Evolutionary conservation across 352 stramenopile species (phyloP).

Genomic region (Globisporangium nodosum): DNA sequence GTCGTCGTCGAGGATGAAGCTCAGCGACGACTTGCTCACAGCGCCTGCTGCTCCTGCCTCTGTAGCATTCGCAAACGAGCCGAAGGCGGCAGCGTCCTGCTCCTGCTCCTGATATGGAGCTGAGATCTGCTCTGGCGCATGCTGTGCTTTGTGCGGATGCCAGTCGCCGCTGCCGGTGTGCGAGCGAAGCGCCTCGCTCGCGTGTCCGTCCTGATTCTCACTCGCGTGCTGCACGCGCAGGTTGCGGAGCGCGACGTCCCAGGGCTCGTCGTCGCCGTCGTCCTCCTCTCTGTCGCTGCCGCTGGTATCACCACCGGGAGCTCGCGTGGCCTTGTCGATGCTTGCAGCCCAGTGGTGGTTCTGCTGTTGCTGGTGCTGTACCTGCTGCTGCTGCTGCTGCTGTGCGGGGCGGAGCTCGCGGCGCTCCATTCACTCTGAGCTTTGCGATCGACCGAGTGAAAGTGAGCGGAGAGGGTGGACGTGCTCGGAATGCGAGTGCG

Average conservation of each 20-base stretch:
- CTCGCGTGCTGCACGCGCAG: slow-evolving; percentile 19
- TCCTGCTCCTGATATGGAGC: slow-evolving; percentile 6
- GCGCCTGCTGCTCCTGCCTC: slow-evolving; percentile 6
- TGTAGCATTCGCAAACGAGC: neutral
- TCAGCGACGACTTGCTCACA: slow-evolving; percentile 61
- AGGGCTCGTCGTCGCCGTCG: slow-evolving; percentile 27
- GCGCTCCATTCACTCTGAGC: slow-evolving; percentile 1
- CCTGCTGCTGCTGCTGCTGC: neutral
- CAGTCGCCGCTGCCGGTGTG: neutral
- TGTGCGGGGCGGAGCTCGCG: slow-evolving; percentile 2
- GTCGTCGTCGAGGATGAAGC: slow-evolving; percentile 67
- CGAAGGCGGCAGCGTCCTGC: slow-evolving; percentile 8
- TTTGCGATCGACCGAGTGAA: neutral
- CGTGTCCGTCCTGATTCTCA: slow-evolving; percentile 7
- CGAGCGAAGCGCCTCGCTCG: neutral
- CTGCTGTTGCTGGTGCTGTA: neutral
- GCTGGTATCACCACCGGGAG: neutral
- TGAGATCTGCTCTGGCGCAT: neutral
- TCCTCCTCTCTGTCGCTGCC: slow-evolving; percentile 3
- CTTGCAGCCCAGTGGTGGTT: neutral
- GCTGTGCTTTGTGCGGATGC: neutral
- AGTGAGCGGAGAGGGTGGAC: neutral
- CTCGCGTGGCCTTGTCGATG: neutral
- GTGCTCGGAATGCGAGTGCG: neutral
- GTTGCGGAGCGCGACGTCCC: slow-evolving; percentile 29